Conservation (phyloP, 768 basidiomycete genomes). For the Suillus spraguei region DNA sequence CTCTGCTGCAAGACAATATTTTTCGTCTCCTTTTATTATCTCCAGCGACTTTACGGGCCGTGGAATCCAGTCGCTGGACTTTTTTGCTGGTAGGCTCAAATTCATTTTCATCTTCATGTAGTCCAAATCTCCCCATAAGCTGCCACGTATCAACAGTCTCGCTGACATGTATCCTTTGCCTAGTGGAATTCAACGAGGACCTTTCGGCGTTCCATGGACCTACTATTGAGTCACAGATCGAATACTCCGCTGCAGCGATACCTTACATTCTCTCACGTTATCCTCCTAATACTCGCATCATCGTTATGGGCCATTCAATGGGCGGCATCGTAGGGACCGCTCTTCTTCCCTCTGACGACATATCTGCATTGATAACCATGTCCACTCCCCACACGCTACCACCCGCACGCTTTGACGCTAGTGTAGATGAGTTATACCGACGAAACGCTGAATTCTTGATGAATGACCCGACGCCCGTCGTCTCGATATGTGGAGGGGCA, state of each 20-base stretch:
- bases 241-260: constrained; percentile 72
- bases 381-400: constrained; percentile 89
- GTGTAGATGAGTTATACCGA: constrained; percentile 75
- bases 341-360: constrained; percentile 64
- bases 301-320: constrained; percentile 95
- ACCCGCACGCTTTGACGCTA: constrained; percentile 84
- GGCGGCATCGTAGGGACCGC: constrained; percentile 90
- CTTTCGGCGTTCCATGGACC: constrained; percentile 93
- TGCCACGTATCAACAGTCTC: constrained; percentile 5
- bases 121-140: background rate
- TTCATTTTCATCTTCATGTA: constrained; percentile 5
- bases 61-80: constrained; percentile 64
- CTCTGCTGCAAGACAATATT: constrained; percentile 83
- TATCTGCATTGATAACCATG: constrained; percentile 91
- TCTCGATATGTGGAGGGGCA: constrained; percentile 91
- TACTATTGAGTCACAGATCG: constrained; percentile 81
- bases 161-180: background rate
- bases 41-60: constrained; percentile 54
- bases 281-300: constrained; percentile 59
- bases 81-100: constrained; percentile 72
- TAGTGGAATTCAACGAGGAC: constrained; percentile 97
- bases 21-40: constrained; percentile 56
- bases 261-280: constrained; percentile 81
- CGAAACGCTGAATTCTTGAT: constrained; percentile 43
- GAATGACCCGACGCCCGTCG: constrained; percentile 59